Evolutionary conservation across 208 protist genomes (phyloP), one percentile per base, ranked within the genome.

Genomic region (Leishmania martiniquensis): DNA sequence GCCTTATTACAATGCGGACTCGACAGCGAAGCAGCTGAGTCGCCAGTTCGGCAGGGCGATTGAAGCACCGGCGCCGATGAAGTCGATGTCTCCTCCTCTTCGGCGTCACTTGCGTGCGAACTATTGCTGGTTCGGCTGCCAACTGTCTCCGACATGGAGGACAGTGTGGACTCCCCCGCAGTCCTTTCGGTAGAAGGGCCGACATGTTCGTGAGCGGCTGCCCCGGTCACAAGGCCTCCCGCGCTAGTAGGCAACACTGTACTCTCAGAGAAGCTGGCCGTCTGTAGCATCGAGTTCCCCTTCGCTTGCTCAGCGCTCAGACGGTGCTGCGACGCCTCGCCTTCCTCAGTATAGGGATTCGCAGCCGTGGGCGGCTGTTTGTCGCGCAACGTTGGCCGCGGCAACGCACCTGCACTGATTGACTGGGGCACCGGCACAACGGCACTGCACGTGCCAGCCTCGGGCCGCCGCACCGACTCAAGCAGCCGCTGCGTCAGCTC

Each of bases 401-500:
- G 57, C 25, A 51, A 75, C 7, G 66, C 29, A 13, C 55, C 52
- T 4, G 52, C 4, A 62, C 73, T 78, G 22, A 29, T 29, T 45
- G 32, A 45, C 2, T 2, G 13, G 25, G 49, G 44, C 10, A 39
- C 49, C 32, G 42, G 55, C 22, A 67, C 4, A 44, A 2, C 72
- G 4, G 10, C 37, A 52, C 9, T 45, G 12, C 34, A 55, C 13
- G 17, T 45, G 7, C 22, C 55, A 17, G 25, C 2, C 45, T 62
- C 34, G 25, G 67, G 55, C 2, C 75, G 75, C 17, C 74, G 51
- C 3, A 77, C 57, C 9, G 76, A 76, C 73, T 84, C 78, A 7
- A 85, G 63, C 76, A 82, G 57, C 22, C 81, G 76, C 72, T 75
- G 49, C 22, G 77, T 78, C 66, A 80, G 37, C 32, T 72, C 72